A percentile compares a stretch with the other conserved stretches of the same genome.
Evolutionary conservation across 2,329 filamentous ascomycete genomes (phyloP).

Genomic region (Pyrenophora teres): DNA sequence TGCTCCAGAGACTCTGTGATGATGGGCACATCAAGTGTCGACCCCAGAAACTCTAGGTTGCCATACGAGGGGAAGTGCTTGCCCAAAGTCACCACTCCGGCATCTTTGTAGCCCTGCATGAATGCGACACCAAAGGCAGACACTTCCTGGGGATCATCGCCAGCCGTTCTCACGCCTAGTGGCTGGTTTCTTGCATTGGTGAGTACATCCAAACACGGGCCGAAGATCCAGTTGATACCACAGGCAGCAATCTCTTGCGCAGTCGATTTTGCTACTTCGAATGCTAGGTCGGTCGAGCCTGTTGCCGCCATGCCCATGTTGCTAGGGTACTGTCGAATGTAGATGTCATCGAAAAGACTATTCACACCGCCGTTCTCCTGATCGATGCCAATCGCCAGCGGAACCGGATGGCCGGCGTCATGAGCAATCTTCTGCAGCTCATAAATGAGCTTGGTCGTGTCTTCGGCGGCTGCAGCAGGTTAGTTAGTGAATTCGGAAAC

Average conservation of each 20-base stretch:
- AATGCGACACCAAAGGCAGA: slow-evolving; percentile 89
- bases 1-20: slow-evolving; percentile 95
- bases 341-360: slow-evolving; percentile 92
- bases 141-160: slow-evolving; percentile 93
- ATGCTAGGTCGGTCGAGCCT: slow-evolving; percentile 81
- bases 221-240: slow-evolving; percentile 94
- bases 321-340: slow-evolving; percentile 94
- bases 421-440: slow-evolving; percentile 92
- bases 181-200: slow-evolving; percentile 92
- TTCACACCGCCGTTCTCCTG: slow-evolving; percentile 99
- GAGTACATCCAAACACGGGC: slow-evolving; percentile 89
- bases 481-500: slow-evolving; percentile 17
- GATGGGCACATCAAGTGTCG: slow-evolving; percentile 87
- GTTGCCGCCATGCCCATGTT: slow-evolving; percentile 97
- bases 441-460: slow-evolving; percentile 84
- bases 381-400: slow-evolving; percentile 87
- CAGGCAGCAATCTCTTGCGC: slow-evolving; percentile 90
- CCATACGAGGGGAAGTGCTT: slow-evolving; percentile 98
- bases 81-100: slow-evolving; percentile 84
- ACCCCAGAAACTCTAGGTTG: slow-evolving; percentile 90
- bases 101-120: slow-evolving; percentile 91
- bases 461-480: slow-evolving; percentile 73
- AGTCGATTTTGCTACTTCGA: slow-evolving; percentile 89
- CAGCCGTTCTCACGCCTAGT: slow-evolving; percentile 83
- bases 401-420: slow-evolving; percentile 85